phyloP scores from a whole-genome alignment of 1,284 basidiomycete species.

The Ganoderma sp. region DNA sequence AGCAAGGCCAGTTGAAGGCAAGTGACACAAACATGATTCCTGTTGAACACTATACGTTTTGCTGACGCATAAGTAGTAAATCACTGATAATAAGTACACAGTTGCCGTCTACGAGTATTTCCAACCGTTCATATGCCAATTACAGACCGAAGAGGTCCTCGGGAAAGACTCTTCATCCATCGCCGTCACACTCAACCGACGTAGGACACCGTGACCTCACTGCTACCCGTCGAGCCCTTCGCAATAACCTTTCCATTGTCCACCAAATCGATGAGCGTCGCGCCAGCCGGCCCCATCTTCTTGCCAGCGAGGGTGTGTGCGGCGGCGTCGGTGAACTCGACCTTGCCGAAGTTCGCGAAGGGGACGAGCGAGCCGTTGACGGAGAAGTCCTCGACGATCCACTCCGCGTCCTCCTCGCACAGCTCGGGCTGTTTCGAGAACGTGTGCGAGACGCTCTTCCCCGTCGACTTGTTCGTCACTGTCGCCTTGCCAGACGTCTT shows the following conservation, averaged over 20 bases:
- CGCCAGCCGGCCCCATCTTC: conserved; percentile 30
- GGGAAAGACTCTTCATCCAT: no score
- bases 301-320: conserved; percentile 19
- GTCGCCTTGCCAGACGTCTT: conserved; percentile 39
- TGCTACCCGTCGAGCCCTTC: neutral
- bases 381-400: conserved; percentile 45
- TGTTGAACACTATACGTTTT: no score
- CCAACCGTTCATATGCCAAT: no score
- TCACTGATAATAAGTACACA: no score
- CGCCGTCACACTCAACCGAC: no score
- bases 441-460: conserved; percentile 37
- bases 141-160: no score
- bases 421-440: conserved; percentile 41
- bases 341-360: conserved; percentile 46
- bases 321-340: conserved; percentile 33
- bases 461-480: conserved; percentile 40
- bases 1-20: no score
- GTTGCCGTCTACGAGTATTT: no score
- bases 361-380: conserved; percentile 39
- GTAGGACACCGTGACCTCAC: no score
- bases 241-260: conserved; percentile 32
- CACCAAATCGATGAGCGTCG: conserved; percentile 42
- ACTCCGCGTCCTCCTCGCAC: conserved; percentile 40
- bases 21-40: no score
- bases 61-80: no score